phyloP scores from a whole-genome alignment of 2,329 filamentous ascomycete genomes.

The Stromatinia cepivora region DNA sequence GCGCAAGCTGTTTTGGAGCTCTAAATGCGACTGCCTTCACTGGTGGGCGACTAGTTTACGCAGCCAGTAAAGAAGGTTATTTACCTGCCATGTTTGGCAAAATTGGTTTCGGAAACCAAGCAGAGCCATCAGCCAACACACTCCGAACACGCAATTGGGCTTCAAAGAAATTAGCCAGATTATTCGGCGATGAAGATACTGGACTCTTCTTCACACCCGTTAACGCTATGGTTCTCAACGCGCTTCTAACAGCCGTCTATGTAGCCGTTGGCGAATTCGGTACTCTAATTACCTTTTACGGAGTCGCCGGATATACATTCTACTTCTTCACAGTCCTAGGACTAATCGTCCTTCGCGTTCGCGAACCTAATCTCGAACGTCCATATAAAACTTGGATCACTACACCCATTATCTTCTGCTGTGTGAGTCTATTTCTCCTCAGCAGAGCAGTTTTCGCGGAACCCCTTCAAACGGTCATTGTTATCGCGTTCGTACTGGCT shows the following conservation, averaged over 20 bases:
- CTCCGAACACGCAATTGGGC: constrained; percentile 56
- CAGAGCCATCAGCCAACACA: constrained; percentile 45
- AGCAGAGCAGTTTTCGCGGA: constrained; percentile 87
- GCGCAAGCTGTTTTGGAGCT: constrained; percentile 88
- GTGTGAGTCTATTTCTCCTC: constrained; percentile 89
- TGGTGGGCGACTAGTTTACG: constrained; percentile 86
- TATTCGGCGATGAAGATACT: constrained; percentile 73
- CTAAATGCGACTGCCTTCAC: constrained; percentile 95
- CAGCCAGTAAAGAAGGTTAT: constrained; percentile 92
- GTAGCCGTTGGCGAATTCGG: constrained; percentile 85
- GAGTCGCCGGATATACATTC: constrained; percentile 94
- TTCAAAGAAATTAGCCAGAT: constrained; percentile 57
- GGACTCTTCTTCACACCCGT: constrained; percentile 93
- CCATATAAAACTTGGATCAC: constrained; percentile 97
- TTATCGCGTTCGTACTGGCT: constrained; percentile 78
- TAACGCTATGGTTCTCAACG: constrained; percentile 84
- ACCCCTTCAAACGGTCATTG: constrained; percentile 84
- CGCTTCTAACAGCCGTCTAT: constrained; percentile 70
- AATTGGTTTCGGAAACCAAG: constrained; percentile 65
- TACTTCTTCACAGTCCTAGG: constrained; percentile 96
- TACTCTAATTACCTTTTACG: constrained; percentile 94
- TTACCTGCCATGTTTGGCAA: constrained; percentile 80
- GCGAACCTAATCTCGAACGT: constrained; percentile 81
- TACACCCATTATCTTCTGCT: constrained; percentile 97
- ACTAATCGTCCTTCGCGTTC: constrained; percentile 83